Percentiles rank a stretch among this genome's conserved stretches.
Evolutionary conservation across 148 eudicot species (phyloP).

Genomic region (Talinum fruticosum): DNA sequence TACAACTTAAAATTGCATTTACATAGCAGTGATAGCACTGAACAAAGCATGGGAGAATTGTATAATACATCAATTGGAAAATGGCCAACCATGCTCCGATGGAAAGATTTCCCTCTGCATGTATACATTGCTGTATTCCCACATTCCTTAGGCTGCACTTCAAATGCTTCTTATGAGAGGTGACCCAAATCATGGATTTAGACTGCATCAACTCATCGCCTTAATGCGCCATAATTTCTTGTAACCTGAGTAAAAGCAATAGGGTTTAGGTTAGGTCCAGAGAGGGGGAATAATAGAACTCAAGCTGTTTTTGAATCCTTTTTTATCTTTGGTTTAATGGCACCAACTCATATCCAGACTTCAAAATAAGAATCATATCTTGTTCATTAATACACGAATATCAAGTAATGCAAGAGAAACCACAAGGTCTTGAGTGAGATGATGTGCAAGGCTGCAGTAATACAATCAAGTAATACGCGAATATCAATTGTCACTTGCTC

Average conservation of each 20-base stretch:
- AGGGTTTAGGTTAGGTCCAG: constrained; percentile 4
- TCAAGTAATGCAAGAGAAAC: not conserved
- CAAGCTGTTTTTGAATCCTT: not conserved
- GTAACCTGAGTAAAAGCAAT: constrained; percentile 37
- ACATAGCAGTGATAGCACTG: no score
- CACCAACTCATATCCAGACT: not conserved
- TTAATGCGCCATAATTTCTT: constrained; percentile 54
- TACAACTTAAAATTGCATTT: not conserved
- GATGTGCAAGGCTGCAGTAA: not conserved
- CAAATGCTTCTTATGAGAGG: not conserved
- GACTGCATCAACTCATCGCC: constrained; percentile 26
- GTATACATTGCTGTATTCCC: constrained; percentile 1
- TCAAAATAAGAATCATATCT: not conserved
- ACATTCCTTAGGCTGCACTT: not conserved
- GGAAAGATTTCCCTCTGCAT: not conserved
- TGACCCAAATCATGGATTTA: not conserved
- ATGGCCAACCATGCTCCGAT: not conserved
- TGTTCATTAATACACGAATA: not conserved
- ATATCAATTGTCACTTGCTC: no score
- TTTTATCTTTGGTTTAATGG: not conserved
- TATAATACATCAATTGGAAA: not conserved
- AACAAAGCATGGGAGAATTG: not conserved
- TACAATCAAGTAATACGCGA: no score
- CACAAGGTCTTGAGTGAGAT: not conserved
- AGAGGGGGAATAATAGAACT: not conserved